Conservation (phyloP, 345 rosid species). For the Fremontodendron californicum region DNA sequence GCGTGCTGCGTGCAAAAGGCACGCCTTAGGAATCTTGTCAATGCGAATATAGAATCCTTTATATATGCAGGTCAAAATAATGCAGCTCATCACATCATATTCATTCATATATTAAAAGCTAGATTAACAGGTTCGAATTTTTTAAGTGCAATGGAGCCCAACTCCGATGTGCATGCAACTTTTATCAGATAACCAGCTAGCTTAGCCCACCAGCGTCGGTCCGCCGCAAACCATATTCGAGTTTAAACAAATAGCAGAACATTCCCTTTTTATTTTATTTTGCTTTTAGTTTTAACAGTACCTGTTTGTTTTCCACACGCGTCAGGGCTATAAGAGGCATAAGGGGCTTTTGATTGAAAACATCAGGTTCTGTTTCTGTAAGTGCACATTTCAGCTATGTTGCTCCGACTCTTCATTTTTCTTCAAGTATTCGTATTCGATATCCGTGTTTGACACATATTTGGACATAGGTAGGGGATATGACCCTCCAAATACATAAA, state of each 20-base stretch:
- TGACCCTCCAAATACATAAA: too few relatives aligned
- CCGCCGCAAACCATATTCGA: conserved; percentile 49
- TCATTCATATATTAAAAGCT: not conserved
- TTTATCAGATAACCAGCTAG: not conserved
- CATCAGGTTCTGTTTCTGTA: conserved; percentile 6
- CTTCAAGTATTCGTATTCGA: too few relatives aligned
- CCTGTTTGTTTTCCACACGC: not conserved
- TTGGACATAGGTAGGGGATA: too few relatives aligned
- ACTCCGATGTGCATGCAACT: not conserved
- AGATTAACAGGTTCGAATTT: not conserved
- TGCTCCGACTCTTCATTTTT: too few relatives aligned
- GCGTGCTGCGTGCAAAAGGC: not conserved
- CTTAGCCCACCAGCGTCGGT: conserved; percentile 41
- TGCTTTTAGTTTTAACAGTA: not conserved
- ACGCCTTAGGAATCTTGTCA: not conserved
- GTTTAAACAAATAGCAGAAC: conserved; percentile 21
- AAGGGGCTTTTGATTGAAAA: not conserved
- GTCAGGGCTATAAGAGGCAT: not conserved
- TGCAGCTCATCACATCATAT: not conserved
- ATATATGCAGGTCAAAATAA: not conserved
- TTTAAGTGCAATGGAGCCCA: conserved; percentile 1
- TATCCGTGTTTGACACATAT: too few relatives aligned
- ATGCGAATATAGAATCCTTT: not conserved
- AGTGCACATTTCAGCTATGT: too few relatives aligned
- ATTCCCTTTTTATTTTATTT: too few relatives aligned